phyloP scores from a whole-genome alignment of 768 basidiomycete species.

The Naganishia friedmannii region DNA sequence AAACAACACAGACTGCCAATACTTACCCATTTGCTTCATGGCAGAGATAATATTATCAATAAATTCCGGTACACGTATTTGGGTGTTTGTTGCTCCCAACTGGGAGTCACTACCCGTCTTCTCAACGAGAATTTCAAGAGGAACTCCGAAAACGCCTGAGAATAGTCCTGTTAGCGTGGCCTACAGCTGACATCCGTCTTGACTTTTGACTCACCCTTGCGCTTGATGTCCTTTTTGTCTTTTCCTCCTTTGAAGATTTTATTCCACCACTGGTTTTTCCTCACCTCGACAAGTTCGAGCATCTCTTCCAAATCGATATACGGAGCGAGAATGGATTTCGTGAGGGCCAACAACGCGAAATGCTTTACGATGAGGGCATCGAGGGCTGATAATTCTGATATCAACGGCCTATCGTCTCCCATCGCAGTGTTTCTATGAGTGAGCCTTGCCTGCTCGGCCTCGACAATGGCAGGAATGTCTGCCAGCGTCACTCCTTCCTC shows the following conservation, averaged over 20 bases:
- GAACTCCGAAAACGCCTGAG: conserved; percentile 85
- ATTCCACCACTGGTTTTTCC: conserved; percentile 94
- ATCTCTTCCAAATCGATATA: conserved; percentile 78
- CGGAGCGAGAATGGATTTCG: conserved; percentile 70
- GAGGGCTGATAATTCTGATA: conserved; percentile 77
- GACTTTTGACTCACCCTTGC: conserved; percentile 59
- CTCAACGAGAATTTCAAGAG: conserved; percentile 87
- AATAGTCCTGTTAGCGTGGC: not conserved
- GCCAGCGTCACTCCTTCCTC: conserved; percentile 88
- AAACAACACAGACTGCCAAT: not conserved
- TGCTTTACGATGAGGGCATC: conserved; percentile 90
- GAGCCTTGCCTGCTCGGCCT: conserved; percentile 84
- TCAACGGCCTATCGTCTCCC: conserved; percentile 72
- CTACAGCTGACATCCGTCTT: not conserved
- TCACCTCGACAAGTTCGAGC: conserved; percentile 82
- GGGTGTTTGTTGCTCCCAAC: conserved; percentile 78
- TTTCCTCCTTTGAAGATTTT: conserved; percentile 77
- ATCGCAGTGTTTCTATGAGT: conserved; percentile 78
- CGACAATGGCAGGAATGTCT: conserved; percentile 88
- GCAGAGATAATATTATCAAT: conserved; percentile 97
- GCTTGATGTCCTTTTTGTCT: conserved; percentile 74
- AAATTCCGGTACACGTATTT: conserved; percentile 89
- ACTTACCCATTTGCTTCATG: conserved; percentile 97
- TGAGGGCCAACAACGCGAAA: conserved; percentile 75
- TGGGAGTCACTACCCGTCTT: conserved; percentile 92